These are phyloP conservation scores for Silene latifolia DNA, from an alignment of 148 eudicot species.

Conservation along the genomic window DNA sequence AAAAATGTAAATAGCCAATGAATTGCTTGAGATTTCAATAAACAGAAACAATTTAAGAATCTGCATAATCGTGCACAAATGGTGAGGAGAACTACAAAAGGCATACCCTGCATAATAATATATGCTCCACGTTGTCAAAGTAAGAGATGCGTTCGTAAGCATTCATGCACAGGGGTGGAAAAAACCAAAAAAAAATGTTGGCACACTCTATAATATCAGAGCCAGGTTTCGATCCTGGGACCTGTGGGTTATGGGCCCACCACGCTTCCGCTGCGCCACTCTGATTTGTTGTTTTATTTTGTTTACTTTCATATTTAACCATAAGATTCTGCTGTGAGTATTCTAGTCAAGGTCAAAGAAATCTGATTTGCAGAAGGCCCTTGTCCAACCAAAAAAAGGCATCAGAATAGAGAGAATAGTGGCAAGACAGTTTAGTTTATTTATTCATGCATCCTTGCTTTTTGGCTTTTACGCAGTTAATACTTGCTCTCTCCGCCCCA, in stretches of 20 bases:
- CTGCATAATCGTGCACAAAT: too few species aligned
- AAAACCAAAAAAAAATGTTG: too few species aligned
- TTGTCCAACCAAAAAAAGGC: slow-evolving; percentile 23
- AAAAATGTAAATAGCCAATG: too few species aligned
- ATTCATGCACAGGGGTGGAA: too few species aligned
- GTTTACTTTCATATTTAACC: background rate
- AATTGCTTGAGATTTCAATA: too few species aligned
- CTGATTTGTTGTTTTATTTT: background rate
- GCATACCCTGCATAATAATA: too few species aligned
- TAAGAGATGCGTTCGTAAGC: too few species aligned
- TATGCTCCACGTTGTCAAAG: too few species aligned
- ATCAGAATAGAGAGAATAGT: background rate
- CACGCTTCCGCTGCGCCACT: slow-evolving; percentile 3
- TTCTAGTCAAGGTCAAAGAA: background rate
- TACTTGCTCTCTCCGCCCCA: too few species aligned
- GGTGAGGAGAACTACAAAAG: too few species aligned
- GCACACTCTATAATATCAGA: background rate
- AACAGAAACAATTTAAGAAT: too few species aligned
- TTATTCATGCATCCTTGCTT: background rate
- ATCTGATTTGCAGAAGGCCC: slow-evolving; percentile 1
- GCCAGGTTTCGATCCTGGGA: slow-evolving; percentile 11
- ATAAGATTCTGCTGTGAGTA: too few species aligned
- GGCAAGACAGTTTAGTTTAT: background rate
- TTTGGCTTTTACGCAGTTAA: background rate
- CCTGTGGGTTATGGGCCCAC: slow-evolving; percentile 12